Base-by-base conservation (phyloP, 2,329 filamentous ascomycete genomes). In the Calonectria hongkongensis region DNA sequence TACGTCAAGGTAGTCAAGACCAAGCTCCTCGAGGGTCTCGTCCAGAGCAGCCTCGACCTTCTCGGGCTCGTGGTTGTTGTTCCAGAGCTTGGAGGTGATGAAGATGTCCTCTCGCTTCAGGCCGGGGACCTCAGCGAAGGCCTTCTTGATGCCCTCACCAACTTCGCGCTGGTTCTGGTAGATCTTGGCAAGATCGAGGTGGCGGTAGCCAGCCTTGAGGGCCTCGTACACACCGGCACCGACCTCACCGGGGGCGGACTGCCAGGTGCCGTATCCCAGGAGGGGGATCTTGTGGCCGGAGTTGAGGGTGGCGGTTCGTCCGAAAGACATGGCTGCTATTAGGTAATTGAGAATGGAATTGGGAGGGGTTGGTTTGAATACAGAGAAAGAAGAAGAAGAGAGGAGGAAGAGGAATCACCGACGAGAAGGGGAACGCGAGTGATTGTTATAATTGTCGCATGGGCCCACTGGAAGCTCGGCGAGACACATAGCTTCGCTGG, bases 111-210 rank as follows among this genome's bases (percentile, higher is more conserved):
- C 85, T 16, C 89, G 87, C 79, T 88, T 86, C 27, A 92, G 85
- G 50, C 88, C 89, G 15, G 87, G 86, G 72, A 89, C 84, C 63
- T 87, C 86, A 8, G 80, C 80, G 30, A 86, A 75, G 54, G 86
- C 86, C 79, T 83, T 84, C 81, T 86, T 86, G 78, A 92, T 88
- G 41, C 89, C 90, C 77, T 88, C 81, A 41, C 88, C 90, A 41
- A 91, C 89, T 80, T 91, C 90, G 16, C 82, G 82, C 83, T 92
- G 92, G 84, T 94, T 94, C 83, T 90, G 87, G 83, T 94, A 94
- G 75, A 86, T 82, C 82, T 86, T 86, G 81, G 85, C 86, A 56
- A 87, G 82, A 72, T 87, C 86, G 75, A 93, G 90, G 82, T 93
- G 91, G 66, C 90, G 88, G 85, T 93, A 94, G 71, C 92, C 92